phyloP scores from a whole-genome alignment of 2,329 filamentous ascomycete species.

The Trichoderma koningiopsis region DNA sequence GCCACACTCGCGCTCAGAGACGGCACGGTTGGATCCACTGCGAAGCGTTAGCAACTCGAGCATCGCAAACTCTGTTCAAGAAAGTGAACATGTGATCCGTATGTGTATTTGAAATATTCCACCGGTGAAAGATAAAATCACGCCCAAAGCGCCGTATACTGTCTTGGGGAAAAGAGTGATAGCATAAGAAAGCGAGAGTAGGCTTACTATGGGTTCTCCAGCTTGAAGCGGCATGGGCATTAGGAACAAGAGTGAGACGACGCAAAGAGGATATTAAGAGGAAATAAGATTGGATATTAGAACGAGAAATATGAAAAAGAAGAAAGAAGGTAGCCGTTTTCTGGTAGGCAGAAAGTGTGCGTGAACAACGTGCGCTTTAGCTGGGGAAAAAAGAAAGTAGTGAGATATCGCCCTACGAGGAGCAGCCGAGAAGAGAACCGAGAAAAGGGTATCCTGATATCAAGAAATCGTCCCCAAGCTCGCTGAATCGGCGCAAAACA shows the following conservation, averaged over 20 bases:
- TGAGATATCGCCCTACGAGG: neutral
- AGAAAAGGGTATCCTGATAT: neutral
- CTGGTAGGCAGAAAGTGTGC: neutral
- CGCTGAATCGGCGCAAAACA: neutral
- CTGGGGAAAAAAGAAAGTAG: neutral
- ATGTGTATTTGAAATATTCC: neutral
- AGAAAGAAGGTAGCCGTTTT: neutral
- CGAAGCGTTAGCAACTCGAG: neutral
- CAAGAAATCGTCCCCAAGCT: neutral
- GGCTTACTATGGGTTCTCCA: conserved; percentile 4
- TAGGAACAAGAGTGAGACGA: neutral
- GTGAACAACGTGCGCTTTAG: neutral
- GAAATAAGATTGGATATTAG: neutral
- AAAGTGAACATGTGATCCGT: neutral
- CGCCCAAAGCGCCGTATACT: neutral
- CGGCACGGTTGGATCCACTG: conserved; percentile 7
- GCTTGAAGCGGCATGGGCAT: conserved; percentile 7
- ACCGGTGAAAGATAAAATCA: neutral
- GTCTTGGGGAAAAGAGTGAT: neutral
- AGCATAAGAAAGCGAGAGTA: neutral
- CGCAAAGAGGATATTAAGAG: neutral
- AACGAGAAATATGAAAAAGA: neutral
- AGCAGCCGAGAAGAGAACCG: neutral
- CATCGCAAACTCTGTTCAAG: neutral
- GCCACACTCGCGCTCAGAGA: conserved; percentile 11